A percentile compares a stretch with the other conserved stretches of the same genome.
phyloP scores from a whole-genome alignment of 75 land plant genomes.

The Selaginella moellendorffii region DNA sequence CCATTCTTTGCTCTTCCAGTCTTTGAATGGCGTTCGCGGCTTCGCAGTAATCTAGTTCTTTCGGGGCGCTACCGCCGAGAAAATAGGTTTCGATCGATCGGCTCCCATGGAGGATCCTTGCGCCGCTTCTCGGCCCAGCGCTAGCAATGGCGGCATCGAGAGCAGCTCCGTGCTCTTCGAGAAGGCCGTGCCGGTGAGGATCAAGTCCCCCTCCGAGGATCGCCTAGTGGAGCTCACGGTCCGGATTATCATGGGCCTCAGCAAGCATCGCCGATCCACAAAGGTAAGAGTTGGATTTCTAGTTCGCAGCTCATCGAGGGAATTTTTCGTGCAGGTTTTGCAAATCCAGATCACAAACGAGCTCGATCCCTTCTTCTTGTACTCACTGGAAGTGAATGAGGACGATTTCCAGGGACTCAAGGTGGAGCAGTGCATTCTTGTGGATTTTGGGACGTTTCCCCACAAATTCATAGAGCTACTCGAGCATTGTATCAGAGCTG shows the following conservation, averaged over 20 bases:
- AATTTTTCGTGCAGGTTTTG: constrained; percentile 21
- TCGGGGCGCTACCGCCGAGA: no score
- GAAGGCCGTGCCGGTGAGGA: neutral
- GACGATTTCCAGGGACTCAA: constrained; percentile 33
- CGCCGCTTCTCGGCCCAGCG: no score
- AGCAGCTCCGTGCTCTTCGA: neutral
- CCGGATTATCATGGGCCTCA: constrained; percentile 30
- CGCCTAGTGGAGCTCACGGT: constrained; percentile 29
- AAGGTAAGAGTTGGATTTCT: constrained; percentile 22
- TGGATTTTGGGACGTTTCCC: constrained; percentile 35
- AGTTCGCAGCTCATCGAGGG: no score
- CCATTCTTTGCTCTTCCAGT: neutral
- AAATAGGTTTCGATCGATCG: no score
- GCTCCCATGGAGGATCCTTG: no score
- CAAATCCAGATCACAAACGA: constrained; percentile 32
- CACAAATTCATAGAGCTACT: constrained; percentile 35
- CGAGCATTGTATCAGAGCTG: constrained; percentile 28
- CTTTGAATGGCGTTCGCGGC: neutral
- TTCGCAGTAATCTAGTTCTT: no score
- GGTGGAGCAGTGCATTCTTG: constrained; percentile 36
- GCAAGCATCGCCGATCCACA: constrained; percentile 27
- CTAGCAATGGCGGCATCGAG: neutral
- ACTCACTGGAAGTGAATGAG: constrained; percentile 31
- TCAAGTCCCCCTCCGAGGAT: constrained; percentile 15
- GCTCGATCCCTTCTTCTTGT: constrained; percentile 29